Evolutionary conservation across 2,329 filamentous ascomycete species (phyloP), one percentile per base, ranked within the genome.

Genomic region (Paracamarosporium sp.): DNA sequence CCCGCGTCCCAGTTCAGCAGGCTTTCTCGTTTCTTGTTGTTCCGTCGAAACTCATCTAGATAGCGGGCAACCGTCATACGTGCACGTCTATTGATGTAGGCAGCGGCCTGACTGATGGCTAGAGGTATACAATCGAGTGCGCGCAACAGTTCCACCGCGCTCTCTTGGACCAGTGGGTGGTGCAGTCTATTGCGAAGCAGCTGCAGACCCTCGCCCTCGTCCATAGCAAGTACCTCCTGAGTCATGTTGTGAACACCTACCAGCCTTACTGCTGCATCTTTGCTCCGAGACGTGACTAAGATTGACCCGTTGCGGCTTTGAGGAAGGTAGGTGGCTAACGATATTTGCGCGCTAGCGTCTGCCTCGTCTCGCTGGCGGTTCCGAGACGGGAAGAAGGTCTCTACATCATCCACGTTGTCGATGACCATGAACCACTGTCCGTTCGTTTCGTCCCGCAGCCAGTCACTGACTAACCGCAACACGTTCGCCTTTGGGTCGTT

Each of bases 31-130:
- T 72, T 69, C 43, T 59, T 44, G 30, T 77, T 67, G 62, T 68
- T 77, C 40, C 68, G 55, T 5, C 60, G 64, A 59, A 83, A 78
- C 4, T 76, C 61, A 3, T 70, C 55, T 5, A 83, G 59, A 52
- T 84, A 85, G 11, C 53, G 3, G 5, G 56, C 17, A 2, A 65
- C 54, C 9, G 60, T 60, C 38, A 45, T 59, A 5, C 59, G 63
- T 20, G 61, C 50, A 15, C 56, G 47, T 17, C 50, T 51, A 11
- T 56, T 58, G 44, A 78, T 77, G 57, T 74, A 77, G 5, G 70
- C 66, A 25, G 70, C 67, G 5, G 75, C 75, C 47, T 77, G 71
- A 2, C 57, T 55, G 15, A 78, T 71, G 0, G 73, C 73, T 22
- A 77, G 70, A 25, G 73, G 75, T 36, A 75, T 69, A 48, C 50